Evolutionary conservation across 1,284 basidiomycete species (phyloP).

Genomic region (Rhodotorula mucilaginosa): DNA sequence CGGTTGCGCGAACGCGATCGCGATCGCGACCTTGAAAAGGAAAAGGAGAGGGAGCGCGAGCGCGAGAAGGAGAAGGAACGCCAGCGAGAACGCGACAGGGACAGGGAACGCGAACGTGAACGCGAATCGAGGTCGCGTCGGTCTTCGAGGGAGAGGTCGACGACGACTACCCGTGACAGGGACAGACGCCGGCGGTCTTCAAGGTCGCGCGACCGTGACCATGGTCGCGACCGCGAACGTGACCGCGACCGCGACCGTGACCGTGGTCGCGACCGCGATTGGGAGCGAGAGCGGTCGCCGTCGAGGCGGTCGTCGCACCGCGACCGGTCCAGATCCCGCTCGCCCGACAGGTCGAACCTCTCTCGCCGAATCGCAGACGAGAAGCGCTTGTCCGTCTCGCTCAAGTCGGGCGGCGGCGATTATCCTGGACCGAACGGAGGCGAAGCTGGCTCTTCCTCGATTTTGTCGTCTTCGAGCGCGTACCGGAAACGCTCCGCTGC

Average conservation of each 20-base stretch:
- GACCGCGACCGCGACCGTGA: neutral
- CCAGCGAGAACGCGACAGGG: slow-evolving; percentile 1
- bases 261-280: neutral
- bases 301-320: neutral
- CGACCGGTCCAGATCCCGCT: neutral
- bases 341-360: neutral
- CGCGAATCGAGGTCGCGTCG: neutral
- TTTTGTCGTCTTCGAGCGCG: neutral
- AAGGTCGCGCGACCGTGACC: neutral
- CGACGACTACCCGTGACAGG: neutral
- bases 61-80: slow-evolving; percentile 10
- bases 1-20: neutral
- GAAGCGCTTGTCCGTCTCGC: neutral
- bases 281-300: neutral
- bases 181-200: neutral
- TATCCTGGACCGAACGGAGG: no score
- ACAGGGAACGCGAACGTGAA: neutral
- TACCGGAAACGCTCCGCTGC: neutral
- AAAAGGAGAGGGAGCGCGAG: neutral
- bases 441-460: no score
- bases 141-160: neutral
- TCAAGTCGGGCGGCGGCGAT: no score
- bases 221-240: neutral
- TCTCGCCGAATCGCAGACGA: neutral
- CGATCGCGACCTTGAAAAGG: neutral